Percentiles rank a stretch among this genome's conserved stretches.
Conservation (phyloP, 192 early-diverging fungal species). For the Entomortierella beljakovae region DNA sequence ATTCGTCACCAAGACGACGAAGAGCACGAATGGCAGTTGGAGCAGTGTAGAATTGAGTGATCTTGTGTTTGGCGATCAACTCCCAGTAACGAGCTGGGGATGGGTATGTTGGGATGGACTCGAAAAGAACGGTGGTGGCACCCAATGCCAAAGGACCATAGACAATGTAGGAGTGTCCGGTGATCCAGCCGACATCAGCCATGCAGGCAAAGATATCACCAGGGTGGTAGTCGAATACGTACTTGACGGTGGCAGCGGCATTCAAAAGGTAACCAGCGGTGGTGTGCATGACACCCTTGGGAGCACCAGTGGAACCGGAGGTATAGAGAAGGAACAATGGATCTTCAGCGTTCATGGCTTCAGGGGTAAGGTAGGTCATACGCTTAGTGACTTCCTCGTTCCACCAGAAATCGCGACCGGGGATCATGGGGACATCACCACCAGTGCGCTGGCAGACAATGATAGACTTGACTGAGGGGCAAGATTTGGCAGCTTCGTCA, state of each 20-base stretch:
- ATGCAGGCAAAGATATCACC: slow-evolving; percentile 93
- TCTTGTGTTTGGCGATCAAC: slow-evolving; percentile 87
- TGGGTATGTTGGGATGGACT: slow-evolving; percentile 95
- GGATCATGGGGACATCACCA: slow-evolving; percentile 79
- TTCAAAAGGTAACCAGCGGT: slow-evolving; percentile 96
- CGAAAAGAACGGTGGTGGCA: slow-evolving; percentile 93
- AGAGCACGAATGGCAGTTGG: slow-evolving; percentile 98
- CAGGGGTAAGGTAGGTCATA: slow-evolving; percentile 89
- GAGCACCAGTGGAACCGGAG: slow-evolving; percentile 88
- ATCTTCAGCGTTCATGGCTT: slow-evolving; percentile 89
- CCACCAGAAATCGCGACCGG: slow-evolving; percentile 93
- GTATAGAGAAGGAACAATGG: slow-evolving; percentile 97
- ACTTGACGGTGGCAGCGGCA: slow-evolving; percentile 87
- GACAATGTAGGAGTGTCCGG: slow-evolving; percentile 90
- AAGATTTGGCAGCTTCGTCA: slow-evolving; percentile 85
- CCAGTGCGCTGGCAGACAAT: slow-evolving; percentile 94
- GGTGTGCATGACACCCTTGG: slow-evolving; percentile 96
- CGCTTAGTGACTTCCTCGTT: slow-evolving; percentile 88
- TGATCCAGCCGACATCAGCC: slow-evolving; percentile 95
- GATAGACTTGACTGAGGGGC: slow-evolving; percentile 85
- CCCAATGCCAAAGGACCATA: slow-evolving; percentile 93
- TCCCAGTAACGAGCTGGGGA: slow-evolving; percentile 86
- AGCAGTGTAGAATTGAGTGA: slow-evolving; percentile 98
- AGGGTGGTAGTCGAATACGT: slow-evolving; percentile 94
- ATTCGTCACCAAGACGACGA: slow-evolving; percentile 84